Base-by-base conservation (phyloP, 164 flowering plant genomes). In the Liriodendron chinense region DNA sequence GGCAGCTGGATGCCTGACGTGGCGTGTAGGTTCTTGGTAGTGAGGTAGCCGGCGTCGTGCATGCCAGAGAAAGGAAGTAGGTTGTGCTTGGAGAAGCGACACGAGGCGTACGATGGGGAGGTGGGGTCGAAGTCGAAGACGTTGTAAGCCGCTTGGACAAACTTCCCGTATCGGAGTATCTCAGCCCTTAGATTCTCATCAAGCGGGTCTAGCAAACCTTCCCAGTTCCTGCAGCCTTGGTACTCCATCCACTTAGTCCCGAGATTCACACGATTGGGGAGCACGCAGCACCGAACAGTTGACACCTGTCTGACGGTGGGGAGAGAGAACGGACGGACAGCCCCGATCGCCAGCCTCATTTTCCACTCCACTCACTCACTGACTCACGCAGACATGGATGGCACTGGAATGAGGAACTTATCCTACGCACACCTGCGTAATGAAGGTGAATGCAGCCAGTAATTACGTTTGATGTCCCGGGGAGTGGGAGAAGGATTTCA, bases 81-180 rank as follows among this genome's bases (percentile, higher is more conserved):
- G 3, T 87, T 65, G 47, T 43, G 61, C 48, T 78, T 83, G 1
- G 91, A 67, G 76, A 72, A 84, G 1, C 75, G 80, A 71, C 93
- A 87, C 20, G 82, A 80, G 9, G 83, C 98, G 34, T 89, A 90
- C 3, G 84, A 64, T 0, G 85, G 83, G 0, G 98, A 91, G 0
- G 92, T 81, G 1, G 92, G 80, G 79, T 93, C 90, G 67, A 87
- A 90, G 50, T 89, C 91, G 66, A 89, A 91, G 24, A 87, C 71
- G 56, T 74, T 81, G 61, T 93, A 93, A 0, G 96, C 85, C 0
- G 92, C 89, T 2, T 90, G 91, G 13, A 93, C 92, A 67, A 93
- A 90, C 26, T 78, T 77, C 0, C 98, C 98, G 76, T 91, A 93
- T 12, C 96, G 83, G 2, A 91, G 79, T 9, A 93, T 92, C 78